Percentiles rank a stretch among this genome's conserved stretches.
Conservation (phyloP, 495 filamentous ascomycete genomes). For the Hypoxylon lienhwacheense region DNA sequence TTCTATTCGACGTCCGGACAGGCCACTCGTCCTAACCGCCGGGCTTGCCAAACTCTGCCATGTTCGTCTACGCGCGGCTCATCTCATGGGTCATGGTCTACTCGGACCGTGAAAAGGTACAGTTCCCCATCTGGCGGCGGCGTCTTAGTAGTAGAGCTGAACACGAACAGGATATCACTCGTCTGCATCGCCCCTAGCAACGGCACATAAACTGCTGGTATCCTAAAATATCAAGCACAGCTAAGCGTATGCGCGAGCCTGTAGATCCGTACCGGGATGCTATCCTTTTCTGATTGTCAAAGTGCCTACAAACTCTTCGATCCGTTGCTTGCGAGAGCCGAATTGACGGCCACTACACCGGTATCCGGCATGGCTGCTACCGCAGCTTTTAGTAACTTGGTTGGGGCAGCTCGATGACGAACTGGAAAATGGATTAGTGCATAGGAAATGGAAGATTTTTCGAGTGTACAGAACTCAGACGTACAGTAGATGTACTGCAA, state of each 20-base stretch:
- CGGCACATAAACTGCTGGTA: constrained; percentile 19
- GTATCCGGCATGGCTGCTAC: constrained; percentile 8
- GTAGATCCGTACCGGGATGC: constrained; percentile 41
- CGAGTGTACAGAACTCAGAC: background rate
- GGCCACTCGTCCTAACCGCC: constrained; percentile 38
- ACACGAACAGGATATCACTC: constrained; percentile 48
- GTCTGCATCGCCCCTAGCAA: constrained; percentile 41
- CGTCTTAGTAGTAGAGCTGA: constrained; percentile 39
- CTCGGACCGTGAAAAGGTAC: constrained; percentile 40
- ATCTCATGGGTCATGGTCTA: constrained; percentile 37
- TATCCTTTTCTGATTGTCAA: constrained; percentile 23
- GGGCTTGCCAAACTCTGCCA: constrained; percentile 40
- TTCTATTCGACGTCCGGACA: constrained; percentile 23
- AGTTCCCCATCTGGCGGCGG: constrained; percentile 37
- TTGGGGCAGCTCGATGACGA: constrained; percentile 19
- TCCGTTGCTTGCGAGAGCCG: constrained; percentile 16
- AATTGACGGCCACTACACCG: constrained; percentile 7
- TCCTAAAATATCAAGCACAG: constrained; percentile 36
- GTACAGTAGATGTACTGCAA: constrained; percentile 35
- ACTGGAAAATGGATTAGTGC: constrained; percentile 3
- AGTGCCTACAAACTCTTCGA: constrained; percentile 34
- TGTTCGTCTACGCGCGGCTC: constrained; percentile 44
- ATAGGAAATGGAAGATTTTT: background rate
- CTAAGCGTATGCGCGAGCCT: constrained; percentile 41
- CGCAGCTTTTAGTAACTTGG: constrained; percentile 1